phyloP scores from a whole-genome alignment of 306 rosid genomes.

The Oemleria cerasiformis region DNA sequence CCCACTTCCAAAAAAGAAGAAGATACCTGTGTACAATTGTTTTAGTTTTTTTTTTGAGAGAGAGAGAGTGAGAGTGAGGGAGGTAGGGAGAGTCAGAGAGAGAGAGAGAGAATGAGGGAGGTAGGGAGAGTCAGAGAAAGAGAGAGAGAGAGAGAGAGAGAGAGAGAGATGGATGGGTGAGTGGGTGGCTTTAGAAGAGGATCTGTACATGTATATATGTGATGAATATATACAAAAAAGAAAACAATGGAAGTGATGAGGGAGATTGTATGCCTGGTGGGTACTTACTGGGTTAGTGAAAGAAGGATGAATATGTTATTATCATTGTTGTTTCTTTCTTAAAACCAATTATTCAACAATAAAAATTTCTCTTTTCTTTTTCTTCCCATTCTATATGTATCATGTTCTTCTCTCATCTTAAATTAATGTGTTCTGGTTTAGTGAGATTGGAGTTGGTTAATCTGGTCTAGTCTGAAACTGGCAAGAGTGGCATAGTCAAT shows the following conservation, averaged over 20 bases:
- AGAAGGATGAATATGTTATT: conserved; percentile 37
- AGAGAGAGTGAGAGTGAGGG: neutral
- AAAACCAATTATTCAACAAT: conserved; percentile 51
- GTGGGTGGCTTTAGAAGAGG: conserved; percentile 47
- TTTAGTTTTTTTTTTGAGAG: conserved; percentile 26
- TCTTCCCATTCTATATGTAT: neutral
- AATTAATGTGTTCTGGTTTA: neutral
- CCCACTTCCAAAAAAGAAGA: conserved; percentile 19
- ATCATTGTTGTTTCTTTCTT: conserved; percentile 18
- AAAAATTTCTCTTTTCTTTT: conserved; percentile 36
- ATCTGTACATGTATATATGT: conserved; percentile 61
- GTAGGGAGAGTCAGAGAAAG: neutral
- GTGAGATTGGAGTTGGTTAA: neutral
- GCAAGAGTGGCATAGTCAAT: too few species aligned
- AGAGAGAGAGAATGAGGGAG: neutral
- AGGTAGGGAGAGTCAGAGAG: neutral
- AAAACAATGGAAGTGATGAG: conserved; percentile 42
- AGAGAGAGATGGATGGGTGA: conserved; percentile 32
- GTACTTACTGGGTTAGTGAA: conserved; percentile 48
- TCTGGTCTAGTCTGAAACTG: too few species aligned
- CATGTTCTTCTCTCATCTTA: neutral
- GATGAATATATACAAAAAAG: conserved; percentile 48
- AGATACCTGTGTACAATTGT: conserved; percentile 47
- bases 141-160: conserved; percentile 18
- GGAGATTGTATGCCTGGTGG: conserved; percentile 60